These are phyloP conservation scores for Aspergillus awamori DNA, from an alignment of 2,329 filamentous ascomycete genomes.

Conservation along the genomic window DNA sequence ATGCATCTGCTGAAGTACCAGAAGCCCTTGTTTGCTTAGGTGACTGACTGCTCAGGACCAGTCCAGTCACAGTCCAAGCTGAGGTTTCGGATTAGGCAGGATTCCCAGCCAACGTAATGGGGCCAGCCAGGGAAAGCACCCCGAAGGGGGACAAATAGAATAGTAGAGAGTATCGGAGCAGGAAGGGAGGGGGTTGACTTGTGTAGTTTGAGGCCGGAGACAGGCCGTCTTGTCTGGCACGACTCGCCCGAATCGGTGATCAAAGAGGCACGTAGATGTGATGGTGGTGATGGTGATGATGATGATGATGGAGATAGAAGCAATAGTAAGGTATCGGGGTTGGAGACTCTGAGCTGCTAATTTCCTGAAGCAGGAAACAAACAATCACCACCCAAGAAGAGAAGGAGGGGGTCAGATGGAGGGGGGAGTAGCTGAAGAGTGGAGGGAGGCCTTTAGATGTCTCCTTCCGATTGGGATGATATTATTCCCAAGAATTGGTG, in stretches of 20 bases:
- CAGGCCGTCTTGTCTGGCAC: too few relatives aligned
- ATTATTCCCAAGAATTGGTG: constrained; percentile 14
- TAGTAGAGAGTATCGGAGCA: not conserved
- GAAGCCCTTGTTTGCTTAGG: constrained; percentile 20
- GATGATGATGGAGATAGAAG: not conserved
- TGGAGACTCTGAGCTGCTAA: not conserved
- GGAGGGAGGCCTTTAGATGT: not conserved
- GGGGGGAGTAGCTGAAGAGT: not conserved
- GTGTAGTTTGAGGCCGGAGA: too few relatives aligned
- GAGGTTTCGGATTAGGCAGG: not conserved
- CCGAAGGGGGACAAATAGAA: not conserved
- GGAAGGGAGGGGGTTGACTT: not conserved
- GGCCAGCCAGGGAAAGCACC: not conserved
- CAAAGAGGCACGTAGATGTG: too few relatives aligned
- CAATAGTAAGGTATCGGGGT: not conserved
- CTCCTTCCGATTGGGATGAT: constrained; percentile 3
- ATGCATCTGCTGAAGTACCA: constrained; percentile 23
- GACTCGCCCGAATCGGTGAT: too few relatives aligned
- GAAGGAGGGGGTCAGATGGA: not conserved
- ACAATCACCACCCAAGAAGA: not conserved
- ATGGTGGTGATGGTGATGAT: not conserved
- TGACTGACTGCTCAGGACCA: constrained; percentile 6
- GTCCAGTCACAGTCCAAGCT: not conserved
- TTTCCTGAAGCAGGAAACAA: not conserved
- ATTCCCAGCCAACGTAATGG: constrained; percentile 3